Base-by-base conservation (phyloP, 345 rosid species). In the Zanthoxylum bungeanum region DNA sequence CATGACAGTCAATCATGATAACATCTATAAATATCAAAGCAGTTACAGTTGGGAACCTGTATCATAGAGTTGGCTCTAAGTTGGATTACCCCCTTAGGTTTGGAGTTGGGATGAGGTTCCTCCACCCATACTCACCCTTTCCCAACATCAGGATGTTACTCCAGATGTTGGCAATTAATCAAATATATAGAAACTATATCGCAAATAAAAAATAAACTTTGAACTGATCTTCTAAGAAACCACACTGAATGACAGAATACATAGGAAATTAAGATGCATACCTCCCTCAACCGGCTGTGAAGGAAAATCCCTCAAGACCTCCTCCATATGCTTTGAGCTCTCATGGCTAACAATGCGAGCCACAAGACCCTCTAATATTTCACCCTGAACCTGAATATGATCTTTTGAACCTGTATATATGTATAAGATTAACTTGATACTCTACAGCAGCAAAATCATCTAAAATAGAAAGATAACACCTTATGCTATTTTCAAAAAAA, bases 301-400 rank as follows among this genome's bases (percentile, higher is more conserved):
- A 77, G 92, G 96, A 77, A 77, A 82, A 74, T 89, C 89, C 75
- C 64, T 85, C 80, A 92, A 82, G 68, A 92, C 87, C 65, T 85
- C 86, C 74, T 89, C 92, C 86, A 94, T 85, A 65, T 89, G 92
- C 75, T 84, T 86, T 78, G 83, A 76, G 73, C 98, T 92, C 72
- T 85, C 88, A 78, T 78, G 88, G 79, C 90, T 85, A 39, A 92
- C 97, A 50, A 92, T 79, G 73, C 98, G 99, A 60, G 98, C 99
- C 73, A 94, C 99, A n/a, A 94, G 93, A 68, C 99, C 99, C 87
- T 94, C 99, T 56, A 92, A 75, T 71, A 94, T 94, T 84, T 94
- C 98, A 74, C 99, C 99, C 68, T 95, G 99, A 55, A 83, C 92
- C 78, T 82, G 70, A 71, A 77, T 78, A 83, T 95, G 99, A 80